Base-by-base conservation (phyloP, 192 early-diverging fungal species). In the Endogone sp. region DNA sequence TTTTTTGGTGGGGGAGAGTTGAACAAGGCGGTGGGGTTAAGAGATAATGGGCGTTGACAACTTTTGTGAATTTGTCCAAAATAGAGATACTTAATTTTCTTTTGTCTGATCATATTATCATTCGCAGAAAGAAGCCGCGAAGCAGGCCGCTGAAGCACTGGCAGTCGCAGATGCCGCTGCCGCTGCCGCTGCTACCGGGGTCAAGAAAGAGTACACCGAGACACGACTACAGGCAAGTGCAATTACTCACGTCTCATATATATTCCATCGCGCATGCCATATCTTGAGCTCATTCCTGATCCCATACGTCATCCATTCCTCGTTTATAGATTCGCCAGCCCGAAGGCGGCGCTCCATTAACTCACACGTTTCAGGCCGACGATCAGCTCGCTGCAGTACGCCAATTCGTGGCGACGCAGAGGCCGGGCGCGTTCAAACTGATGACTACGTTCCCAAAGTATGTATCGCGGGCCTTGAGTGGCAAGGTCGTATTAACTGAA, bases 171-270 rank as follows among this genome's bases (percentile, higher is more conserved):
- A 65, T 0, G 29, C 74, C 1, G 72, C 76, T 11, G 73, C 69
- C 9, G 72, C 78, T 22, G 62, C 77, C 27, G 68, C 68, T 8
- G 72, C 78, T 22, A 61, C 77, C 27, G 68, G 65, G 2, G 75
- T 74, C 3, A 75, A 80, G n/a, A 87, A 82, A 63, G 85, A 90
- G 8, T 95, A 95, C 67, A 81, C 82, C 1, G 93, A 95, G 60
- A 73, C 92, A 4, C 69, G 92, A 44, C 66, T 95, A 25, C 91
- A 93, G 82, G 91, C 30, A 26, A 20, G 21, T 21, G 25, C 22
- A 9, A n/a, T 64, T 24, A 25, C 62, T 29, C 37, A 29, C 16
- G n/a, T n/a, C n/a, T n/a, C n/a, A n/a, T n/a, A n/a, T n/a, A n/a
- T 49, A 49, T 49, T 6, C 16, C 37, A 49, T 49, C 37, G 37